Conservation (phyloP, 2,329 filamentous ascomycete species). For the Helotiales sp. region DNA sequence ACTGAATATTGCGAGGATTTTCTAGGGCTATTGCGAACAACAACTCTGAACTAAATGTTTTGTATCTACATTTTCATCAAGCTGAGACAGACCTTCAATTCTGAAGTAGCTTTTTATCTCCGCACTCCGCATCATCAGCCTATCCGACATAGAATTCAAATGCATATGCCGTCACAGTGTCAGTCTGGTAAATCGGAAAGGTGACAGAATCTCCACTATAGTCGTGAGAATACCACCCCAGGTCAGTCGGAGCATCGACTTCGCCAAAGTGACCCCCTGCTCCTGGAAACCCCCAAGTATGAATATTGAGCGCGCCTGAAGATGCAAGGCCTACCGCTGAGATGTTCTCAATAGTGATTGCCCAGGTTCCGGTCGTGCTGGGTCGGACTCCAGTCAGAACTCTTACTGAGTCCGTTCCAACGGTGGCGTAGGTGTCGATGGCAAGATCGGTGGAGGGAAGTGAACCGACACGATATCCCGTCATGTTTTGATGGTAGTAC, state of each 20-base stretch:
- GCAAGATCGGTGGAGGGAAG: constrained; percentile 30
- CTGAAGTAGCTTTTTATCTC: not conserved
- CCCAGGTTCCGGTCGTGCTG: constrained; percentile 24
- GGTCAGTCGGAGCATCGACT: constrained; percentile 30
- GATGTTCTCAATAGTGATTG: constrained; percentile 25
- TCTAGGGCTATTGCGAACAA: no score
- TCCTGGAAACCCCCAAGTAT: constrained; percentile 32
- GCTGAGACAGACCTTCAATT: no score
- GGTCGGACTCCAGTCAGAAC: constrained; percentile 23
- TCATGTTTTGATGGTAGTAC: constrained; percentile 47
- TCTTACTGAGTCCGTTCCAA: constrained; percentile 20
- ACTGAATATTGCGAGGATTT: no score
- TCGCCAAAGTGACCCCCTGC: constrained; percentile 23
- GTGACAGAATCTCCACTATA: constrained; percentile 39
- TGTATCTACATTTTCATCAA: no score
- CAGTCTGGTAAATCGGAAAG: constrained; percentile 40
- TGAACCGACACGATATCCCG: constrained; percentile 40
- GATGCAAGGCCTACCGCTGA: constrained; percentile 21
- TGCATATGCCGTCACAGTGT: constrained; percentile 40
- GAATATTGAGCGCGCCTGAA: constrained; percentile 22
- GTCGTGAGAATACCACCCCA: constrained; percentile 34
- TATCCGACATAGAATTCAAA: constrained; percentile 38
- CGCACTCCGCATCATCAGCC: not conserved
- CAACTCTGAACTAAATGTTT: no score
- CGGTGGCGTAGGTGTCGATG: constrained; percentile 26